Evolutionary conservation across 257 asterid species (phyloP).

Genomic region (Misopates orontium): DNA sequence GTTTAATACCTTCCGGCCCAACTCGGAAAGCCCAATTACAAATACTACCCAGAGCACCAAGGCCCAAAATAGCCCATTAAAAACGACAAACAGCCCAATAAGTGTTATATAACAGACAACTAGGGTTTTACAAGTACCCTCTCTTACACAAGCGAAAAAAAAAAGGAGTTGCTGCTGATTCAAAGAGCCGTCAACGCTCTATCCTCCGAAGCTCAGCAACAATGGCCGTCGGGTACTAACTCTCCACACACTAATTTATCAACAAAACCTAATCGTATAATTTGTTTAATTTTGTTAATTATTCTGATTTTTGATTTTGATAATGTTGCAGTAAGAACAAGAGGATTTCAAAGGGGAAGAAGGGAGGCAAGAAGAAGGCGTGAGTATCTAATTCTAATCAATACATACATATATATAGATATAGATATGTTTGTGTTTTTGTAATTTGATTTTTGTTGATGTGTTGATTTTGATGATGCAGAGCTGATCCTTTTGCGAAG

Average conservation of each 20-base stretch:
- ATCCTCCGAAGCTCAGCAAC: conserved; percentile 32
- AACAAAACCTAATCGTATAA: neutral
- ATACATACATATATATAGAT: no score
- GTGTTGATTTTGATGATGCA: conserved; percentile 9
- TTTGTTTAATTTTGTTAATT: conserved; percentile 19
- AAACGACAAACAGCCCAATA: no score
- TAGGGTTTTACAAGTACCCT: conserved; percentile 34
- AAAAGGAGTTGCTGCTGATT: neutral
- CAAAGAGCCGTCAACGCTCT: conserved; percentile 25
- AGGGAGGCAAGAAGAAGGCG: conserved; percentile 69
- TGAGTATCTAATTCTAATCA: conserved; percentile 24
- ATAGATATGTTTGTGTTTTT: neutral
- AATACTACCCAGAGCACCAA: no score
- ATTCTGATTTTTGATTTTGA: conserved; percentile 18
- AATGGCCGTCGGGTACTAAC: conserved; percentile 85
- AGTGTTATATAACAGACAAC: conserved; percentile 3
- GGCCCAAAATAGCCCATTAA: no score
- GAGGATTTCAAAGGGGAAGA: conserved; percentile 69
- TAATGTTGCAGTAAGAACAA: conserved; percentile 49
- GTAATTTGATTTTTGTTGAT: neutral
- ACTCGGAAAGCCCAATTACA: no score
- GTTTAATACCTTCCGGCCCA: no score
- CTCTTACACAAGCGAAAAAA: neutral
- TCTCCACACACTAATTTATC: neutral
- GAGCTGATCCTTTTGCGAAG: conserved; percentile 57